Base-by-base conservation (phyloP, 805 yeast genomes). In the Teunomyces gatunensis region DNA sequence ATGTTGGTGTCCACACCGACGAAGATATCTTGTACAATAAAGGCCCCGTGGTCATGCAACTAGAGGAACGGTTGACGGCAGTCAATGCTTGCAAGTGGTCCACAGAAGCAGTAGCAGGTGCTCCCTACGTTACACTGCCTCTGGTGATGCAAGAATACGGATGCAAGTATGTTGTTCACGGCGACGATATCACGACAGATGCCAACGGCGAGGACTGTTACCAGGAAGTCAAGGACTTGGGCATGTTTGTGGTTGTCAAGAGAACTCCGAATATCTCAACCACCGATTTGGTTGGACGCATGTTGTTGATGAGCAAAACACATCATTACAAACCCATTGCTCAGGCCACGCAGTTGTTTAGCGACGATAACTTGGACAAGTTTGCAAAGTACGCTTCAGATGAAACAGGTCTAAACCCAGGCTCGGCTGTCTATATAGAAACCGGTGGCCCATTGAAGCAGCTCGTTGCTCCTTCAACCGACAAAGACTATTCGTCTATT, bases 161-260 rank as follows among this genome's bases (percentile, higher is more conserved):
- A 5, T 94, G 99, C 70, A 68, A 81, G 60, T 94, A 84, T 63
- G 99, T 94, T n/a, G 96, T 94, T 9, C 99, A 94, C 65, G 99
- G 99, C 5, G 99, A 94, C 67, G 99, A 94, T 62, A 89, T 94
- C 54, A 94, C 97, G 21, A 87, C 97, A 1, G 98, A 94, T 67
- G 96, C 96, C 12, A 78, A 89, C 60, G 99, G 99, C 2, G 84
- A 88, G 47, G 99, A 94, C 68, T 89, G 97, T 59, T 94, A 94
- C 68, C 85, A 86, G 48, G 75, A 65, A 21, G 88, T 91, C 54
- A 91, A 92, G 63, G 89, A 88, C 46, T 67, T 81, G 61, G 96
- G 95, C n/a, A 70, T 92, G 54, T 88, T 92, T 63, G 78, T 84
- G 17, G 89, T 89, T n/a, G 98, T 94, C 39, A 90, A 88, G 66